A percentile compares a stretch with the other conserved stretches of the same genome.
Evolutionary conservation across 73 alveolate genomes (phyloP).

Genomic region (Paramecium primaurelia): DNA sequence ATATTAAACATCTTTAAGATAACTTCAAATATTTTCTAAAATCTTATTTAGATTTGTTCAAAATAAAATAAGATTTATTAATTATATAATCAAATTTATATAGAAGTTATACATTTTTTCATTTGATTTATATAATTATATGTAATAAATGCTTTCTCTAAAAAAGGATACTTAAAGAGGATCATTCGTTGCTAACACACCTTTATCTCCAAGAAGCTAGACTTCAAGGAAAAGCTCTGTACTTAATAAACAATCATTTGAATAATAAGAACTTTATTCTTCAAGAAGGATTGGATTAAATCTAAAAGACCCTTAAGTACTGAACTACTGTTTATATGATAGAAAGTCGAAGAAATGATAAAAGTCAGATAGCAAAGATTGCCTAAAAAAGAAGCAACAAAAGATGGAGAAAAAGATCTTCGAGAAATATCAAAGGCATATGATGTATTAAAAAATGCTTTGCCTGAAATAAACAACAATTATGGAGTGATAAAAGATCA

Average conservation of each 20-base stretch:
- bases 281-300: neutral
- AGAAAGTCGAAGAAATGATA: constrained; percentile 6
- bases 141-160: neutral
- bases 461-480: neutral
- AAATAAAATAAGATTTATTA: neutral
- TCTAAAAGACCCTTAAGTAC: constrained; percentile 23
- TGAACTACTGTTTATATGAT: neutral
- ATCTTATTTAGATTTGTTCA: neutral
- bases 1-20: neutral
- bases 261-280: neutral
- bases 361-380: neutral
- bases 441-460: constrained; percentile 21
- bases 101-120: neutral
- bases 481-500: neutral
- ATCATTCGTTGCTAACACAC: neutral
- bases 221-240: constrained; percentile 23
- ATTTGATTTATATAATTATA: neutral
- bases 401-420: neutral
- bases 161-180: neutral
- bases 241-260: neutral
- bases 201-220: neutral
- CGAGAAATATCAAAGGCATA: constrained; percentile 18
- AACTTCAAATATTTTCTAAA: neutral
- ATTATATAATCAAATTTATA: neutral
- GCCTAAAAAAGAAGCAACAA: neutral